Evolutionary conservation across 2,329 filamentous ascomycete genomes (phyloP).

Genomic region (Alternaria alternata): DNA sequence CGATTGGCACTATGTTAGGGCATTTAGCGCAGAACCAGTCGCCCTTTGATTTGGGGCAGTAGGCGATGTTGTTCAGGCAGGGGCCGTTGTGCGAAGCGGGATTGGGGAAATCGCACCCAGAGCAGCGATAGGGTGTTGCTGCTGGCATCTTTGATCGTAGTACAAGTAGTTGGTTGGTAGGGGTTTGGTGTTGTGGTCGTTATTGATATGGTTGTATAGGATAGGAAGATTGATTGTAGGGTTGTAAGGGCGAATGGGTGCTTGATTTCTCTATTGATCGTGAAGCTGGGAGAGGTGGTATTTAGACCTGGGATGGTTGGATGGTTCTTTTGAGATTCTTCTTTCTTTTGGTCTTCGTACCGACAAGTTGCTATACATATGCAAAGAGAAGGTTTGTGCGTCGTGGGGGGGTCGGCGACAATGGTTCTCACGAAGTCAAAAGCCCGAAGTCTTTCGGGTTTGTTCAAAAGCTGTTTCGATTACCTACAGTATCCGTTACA

Average conservation of each 20-base stretch:
- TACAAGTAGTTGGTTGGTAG: neutral
- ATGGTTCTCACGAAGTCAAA: neutral
- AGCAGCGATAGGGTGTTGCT: neutral
- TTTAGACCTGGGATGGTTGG: neutral
- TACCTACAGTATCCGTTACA: neutral
- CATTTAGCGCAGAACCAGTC: constrained; percentile 7
- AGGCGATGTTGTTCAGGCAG: neutral
- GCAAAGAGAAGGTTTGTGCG: constrained; percentile 3
- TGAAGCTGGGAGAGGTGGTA: neutral
- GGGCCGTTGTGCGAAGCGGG: neutral
- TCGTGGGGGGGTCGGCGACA: constrained; percentile 1
- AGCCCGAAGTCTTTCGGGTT: neutral
- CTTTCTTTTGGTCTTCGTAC: neutral
- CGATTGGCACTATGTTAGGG: neutral
- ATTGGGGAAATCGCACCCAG: neutral
- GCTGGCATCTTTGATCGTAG: neutral
- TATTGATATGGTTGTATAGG: neutral
- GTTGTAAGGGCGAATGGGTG: neutral
- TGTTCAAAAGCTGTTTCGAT: neutral
- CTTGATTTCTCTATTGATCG: neutral
- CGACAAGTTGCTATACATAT: neutral
- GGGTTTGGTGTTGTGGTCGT: neutral
- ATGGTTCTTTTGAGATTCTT: constrained; percentile 1
- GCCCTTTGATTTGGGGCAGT: constrained; percentile 3
- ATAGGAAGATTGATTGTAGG: neutral